A percentile compares a stretch with the other conserved stretches of the same genome.
Conservation (phyloP, 192 early-diverging fungal genomes). For the Coemansia sp. region DNA sequence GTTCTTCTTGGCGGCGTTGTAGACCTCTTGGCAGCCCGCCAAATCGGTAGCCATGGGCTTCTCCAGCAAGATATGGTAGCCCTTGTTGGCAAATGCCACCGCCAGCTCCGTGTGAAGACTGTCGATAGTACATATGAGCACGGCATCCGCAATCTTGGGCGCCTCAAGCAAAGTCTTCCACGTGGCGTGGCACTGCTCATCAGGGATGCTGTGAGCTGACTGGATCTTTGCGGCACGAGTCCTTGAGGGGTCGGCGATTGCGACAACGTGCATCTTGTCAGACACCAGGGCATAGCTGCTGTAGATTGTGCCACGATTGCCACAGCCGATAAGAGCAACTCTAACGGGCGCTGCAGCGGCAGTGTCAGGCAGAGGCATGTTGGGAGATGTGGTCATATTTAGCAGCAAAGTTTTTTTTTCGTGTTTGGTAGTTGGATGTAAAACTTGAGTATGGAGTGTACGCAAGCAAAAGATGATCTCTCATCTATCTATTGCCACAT, state of each 20-base stretch:
- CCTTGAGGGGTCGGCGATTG: constrained; percentile 54
- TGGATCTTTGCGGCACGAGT: constrained; percentile 30
- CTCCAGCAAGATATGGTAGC: constrained; percentile 68
- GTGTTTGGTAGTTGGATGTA: no score
- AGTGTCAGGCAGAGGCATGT: not conserved
- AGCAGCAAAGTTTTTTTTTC: not conserved
- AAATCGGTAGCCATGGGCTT: constrained; percentile 67
- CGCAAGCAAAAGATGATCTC: no score
- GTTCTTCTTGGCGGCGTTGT: constrained; percentile 44
- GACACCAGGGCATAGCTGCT: constrained; percentile 15
- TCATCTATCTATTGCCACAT: no score
- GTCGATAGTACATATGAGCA: constrained; percentile 59
- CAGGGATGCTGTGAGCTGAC: not conserved
- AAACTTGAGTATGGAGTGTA: no score
- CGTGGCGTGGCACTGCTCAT: constrained; percentile 5
- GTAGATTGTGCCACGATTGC: constrained; percentile 16
- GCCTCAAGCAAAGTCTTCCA: constrained; percentile 28
- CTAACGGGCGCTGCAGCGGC: constrained; percentile 6
- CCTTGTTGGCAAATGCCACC: constrained; percentile 54
- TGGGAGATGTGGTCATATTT: not conserved
- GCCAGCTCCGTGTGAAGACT: constrained; percentile 55
- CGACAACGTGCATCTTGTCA: constrained; percentile 51
- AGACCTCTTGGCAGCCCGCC: constrained; percentile 58
- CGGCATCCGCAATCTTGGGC: constrained; percentile 57
- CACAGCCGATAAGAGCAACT: constrained; percentile 22